Conservation (phyloP, 176 grass and related monocot genomes). For the Bromus sterilis region DNA sequence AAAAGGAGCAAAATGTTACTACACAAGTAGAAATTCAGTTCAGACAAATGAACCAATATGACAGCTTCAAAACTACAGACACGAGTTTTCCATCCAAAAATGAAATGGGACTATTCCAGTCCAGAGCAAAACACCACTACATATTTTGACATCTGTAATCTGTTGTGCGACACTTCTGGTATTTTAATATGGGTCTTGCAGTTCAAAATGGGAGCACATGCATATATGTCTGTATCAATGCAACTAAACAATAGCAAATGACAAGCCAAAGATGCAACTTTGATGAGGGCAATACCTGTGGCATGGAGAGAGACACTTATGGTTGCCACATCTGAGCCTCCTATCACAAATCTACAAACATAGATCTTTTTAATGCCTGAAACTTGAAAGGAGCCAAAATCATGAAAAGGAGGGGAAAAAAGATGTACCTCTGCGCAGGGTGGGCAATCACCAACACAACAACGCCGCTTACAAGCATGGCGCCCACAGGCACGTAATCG, state of each 20-base stretch:
- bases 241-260: background rate
- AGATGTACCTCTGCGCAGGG: conserved; percentile 66
- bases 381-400: conserved; percentile 19
- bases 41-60: background rate
- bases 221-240: background rate
- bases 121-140: background rate
- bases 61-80: background rate
- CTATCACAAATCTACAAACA: conserved; percentile 71
- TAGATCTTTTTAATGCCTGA: conserved; percentile 29
- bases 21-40: background rate
- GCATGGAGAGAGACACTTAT: conserved; percentile 95
- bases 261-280: background rate
- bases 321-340: conserved; percentile 82
- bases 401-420: background rate
- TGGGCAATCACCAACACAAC: conserved; percentile 78
- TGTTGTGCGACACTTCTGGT: background rate
- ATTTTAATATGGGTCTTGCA: background rate
- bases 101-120: background rate
- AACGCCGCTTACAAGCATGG: conserved; percentile 89
- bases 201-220: background rate
- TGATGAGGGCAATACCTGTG: conserved; percentile 54
- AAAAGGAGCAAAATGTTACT: conserved; percentile 15
- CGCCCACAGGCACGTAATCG: conserved; percentile 62
- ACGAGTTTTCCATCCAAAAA: background rate
- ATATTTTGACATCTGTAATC: background rate